These are phyloP conservation scores for Podospora pseudocomata DNA, from an alignment of 495 filamentous ascomycete genomes.

Conservation along the genomic window DNA sequence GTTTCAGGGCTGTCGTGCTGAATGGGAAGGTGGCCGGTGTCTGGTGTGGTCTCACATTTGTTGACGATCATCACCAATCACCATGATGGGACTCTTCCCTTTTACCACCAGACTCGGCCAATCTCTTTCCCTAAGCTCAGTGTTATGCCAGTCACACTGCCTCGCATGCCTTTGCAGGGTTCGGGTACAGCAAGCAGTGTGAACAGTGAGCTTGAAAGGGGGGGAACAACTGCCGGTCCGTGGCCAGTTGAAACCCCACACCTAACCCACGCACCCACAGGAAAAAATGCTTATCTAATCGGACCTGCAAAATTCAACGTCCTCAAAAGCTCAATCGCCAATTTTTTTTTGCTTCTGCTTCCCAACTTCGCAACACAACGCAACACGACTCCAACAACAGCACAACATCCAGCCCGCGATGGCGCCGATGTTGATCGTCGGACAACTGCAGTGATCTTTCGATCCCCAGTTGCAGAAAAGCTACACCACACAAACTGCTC, in stretches of 20 bases:
- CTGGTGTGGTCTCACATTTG: background rate
- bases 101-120: background rate
- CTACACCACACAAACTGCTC: background rate
- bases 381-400: background rate
- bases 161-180: background rate
- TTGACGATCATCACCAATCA: background rate
- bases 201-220: background rate
- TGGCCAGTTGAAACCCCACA: background rate
- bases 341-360: background rate
- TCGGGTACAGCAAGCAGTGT: background rate
- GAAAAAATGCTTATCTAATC: background rate
- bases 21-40: background rate
- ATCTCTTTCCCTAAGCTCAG: background rate
- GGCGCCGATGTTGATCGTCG: background rate
- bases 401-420: background rate
- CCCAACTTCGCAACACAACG: background rate
- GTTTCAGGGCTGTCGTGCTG: background rate
- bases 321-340: background rate
- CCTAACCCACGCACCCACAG: background rate
- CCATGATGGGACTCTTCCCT: background rate
- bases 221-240: background rate
- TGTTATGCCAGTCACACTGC: background rate
- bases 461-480: background rate
- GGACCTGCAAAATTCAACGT: background rate
- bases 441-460: background rate